phyloP scores from a whole-genome alignment of 306 rosid species.

The Sphenostylis stenocarpa region DNA sequence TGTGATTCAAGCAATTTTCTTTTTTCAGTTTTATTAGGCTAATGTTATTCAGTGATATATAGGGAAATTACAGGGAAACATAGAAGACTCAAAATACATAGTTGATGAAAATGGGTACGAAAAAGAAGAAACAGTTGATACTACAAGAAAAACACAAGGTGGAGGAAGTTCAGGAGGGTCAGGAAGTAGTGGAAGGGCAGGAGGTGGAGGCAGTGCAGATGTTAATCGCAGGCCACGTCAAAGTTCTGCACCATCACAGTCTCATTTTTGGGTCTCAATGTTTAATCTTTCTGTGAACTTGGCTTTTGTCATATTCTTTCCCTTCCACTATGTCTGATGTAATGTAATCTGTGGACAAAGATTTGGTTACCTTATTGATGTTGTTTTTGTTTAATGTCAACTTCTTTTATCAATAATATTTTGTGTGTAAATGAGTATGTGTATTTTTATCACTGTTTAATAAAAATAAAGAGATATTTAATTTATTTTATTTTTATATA shows the following conservation, averaged over 20 bases:
- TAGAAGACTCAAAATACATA: background rate
- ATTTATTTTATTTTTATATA: too few relatives aligned
- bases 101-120: constrained; percentile 1
- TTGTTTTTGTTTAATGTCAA: too few relatives aligned
- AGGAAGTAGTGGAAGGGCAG: background rate
- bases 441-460: too few relatives aligned
- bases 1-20: too few relatives aligned
- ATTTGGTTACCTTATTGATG: background rate
- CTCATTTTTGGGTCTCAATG: constrained; percentile 15
- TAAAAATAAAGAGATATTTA: too few relatives aligned
- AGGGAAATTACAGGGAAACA: constrained; percentile 28
- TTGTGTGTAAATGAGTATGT: too few relatives aligned
- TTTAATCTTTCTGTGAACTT: constrained; percentile 9
- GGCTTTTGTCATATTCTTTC: constrained; percentile 13
- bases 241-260: constrained; percentile 19
- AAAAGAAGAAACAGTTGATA: background rate
- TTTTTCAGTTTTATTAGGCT: background rate
- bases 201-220: constrained; percentile 1
- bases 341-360: background rate
- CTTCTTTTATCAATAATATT: too few relatives aligned
- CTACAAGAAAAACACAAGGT: constrained; percentile 15
- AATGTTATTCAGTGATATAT: background rate
- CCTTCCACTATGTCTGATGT: background rate
- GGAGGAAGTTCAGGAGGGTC: background rate
- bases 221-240: constrained; percentile 1